Evolutionary conservation across 2,329 filamentous ascomycete genomes (phyloP).

Genomic region (Sclerotinia minor): DNA sequence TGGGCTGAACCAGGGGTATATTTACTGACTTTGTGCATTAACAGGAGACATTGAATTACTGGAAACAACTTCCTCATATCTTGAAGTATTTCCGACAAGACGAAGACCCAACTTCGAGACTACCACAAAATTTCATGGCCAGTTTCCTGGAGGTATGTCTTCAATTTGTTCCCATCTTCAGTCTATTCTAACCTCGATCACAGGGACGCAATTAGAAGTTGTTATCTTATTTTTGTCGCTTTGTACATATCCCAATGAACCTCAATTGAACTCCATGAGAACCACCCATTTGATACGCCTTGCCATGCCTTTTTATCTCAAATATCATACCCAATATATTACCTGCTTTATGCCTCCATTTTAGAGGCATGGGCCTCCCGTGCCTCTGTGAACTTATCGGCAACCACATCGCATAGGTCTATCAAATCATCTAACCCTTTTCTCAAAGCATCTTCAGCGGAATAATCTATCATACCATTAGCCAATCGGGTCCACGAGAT

Average conservation of each 20-base stretch:
- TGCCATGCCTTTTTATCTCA: constrained; percentile 33
- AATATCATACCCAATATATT: constrained; percentile 18
- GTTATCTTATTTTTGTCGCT: constrained; percentile 32
- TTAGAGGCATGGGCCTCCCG: constrained; percentile 50
- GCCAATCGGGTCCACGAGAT: constrained; percentile 3
- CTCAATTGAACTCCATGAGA: constrained; percentile 32
- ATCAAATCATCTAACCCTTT: constrained; percentile 89
- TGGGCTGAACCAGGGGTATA: background rate
- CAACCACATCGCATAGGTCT: constrained; percentile 88
- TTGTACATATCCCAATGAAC: constrained; percentile 42
- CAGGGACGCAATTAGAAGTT: constrained; percentile 41
- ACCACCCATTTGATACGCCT: constrained; percentile 36
- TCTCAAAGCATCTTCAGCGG: constrained; percentile 79
- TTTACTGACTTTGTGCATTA: background rate
- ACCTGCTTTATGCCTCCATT: constrained; percentile 27
- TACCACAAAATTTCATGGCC: constrained; percentile 88
- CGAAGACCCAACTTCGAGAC: constrained; percentile 70
- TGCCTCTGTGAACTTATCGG: constrained; percentile 79
- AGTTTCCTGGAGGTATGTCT: constrained; percentile 79
- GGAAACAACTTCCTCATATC: constrained; percentile 94
- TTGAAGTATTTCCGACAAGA: constrained; percentile 96
- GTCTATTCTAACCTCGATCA: constrained; percentile 49
- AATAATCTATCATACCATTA: constrained; percentile 60
- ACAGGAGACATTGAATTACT: constrained; percentile 98
- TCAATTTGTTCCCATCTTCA: constrained; percentile 77